These are phyloP conservation scores for Amanita rubescens DNA, from an alignment of 768 basidiomycete genomes.

Conservation along the genomic window DNA sequence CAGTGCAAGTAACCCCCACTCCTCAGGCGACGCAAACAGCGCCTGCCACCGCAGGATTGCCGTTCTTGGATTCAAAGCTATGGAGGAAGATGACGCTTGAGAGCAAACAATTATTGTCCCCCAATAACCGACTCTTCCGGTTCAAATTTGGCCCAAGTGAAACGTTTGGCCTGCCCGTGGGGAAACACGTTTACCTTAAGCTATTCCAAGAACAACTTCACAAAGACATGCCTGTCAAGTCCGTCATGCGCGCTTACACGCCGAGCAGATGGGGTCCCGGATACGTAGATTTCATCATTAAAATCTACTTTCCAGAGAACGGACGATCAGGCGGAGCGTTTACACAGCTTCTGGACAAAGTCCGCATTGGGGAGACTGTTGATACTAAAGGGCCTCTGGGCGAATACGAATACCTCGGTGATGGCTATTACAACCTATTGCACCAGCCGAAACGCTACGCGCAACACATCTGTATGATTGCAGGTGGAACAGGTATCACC, in stretches of 20 bases:
- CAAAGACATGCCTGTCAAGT: slow-evolving; percentile 21
- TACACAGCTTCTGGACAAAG: slow-evolving; percentile 36
- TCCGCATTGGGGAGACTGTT: slow-evolving; percentile 39
- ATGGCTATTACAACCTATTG: slow-evolving; percentile 26
- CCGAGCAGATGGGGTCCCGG: slow-evolving; percentile 35
- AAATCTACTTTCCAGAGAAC: slow-evolving; percentile 36
- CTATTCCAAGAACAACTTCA: slow-evolving; percentile 26
- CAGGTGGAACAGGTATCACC: slow-evolving; percentile 53
- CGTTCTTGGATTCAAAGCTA: slow-evolving; percentile 33
- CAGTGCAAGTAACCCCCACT: too few relatives aligned
- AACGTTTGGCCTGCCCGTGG: slow-evolving; percentile 45
- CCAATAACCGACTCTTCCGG: slow-evolving; percentile 42
- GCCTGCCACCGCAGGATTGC: too few relatives aligned
- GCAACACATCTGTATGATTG: slow-evolving; percentile 44
- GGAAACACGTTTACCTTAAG: slow-evolving; percentile 53
- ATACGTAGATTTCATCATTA: slow-evolving; percentile 46
- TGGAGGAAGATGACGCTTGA: slow-evolving; percentile 43
- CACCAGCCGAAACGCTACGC: slow-evolving; percentile 27
- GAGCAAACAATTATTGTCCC: slow-evolving; percentile 31
- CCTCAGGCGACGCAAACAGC: too few relatives aligned
- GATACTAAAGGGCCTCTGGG: slow-evolving; percentile 58
- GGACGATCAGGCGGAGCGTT: slow-evolving; percentile 43
- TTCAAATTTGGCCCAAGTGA: slow-evolving; percentile 37
- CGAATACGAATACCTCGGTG: slow-evolving; percentile 44
- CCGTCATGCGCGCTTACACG: slow-evolving; percentile 54